A percentile compares a stretch with the other conserved stretches of the same genome.
phyloP scores from a whole-genome alignment of 345 rosid genomes.

The Melaleuca quinquenervia region DNA sequence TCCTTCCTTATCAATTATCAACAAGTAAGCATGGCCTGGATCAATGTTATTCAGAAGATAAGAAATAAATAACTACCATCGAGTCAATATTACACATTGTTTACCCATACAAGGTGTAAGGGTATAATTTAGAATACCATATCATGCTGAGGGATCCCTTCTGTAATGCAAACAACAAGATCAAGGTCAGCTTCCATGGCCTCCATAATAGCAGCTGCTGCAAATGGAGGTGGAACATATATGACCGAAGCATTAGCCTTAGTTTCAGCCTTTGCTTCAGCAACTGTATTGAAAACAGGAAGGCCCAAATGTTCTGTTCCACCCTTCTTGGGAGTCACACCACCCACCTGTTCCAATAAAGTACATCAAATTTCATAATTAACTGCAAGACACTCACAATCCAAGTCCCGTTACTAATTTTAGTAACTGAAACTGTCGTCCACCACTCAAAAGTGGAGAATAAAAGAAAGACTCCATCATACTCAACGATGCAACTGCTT shows the following conservation, averaged over 20 bases:
- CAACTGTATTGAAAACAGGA: conserved; percentile 85
- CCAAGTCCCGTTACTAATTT: not conserved
- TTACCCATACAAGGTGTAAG: not conserved
- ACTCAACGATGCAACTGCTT: not conserved
- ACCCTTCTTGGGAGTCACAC: conserved; percentile 97
- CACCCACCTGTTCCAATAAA: conserved; percentile 54
- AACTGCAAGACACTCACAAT: not conserved
- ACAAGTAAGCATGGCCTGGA: not conserved
- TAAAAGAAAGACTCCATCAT: not conserved
- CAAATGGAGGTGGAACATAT: conserved; percentile 95
- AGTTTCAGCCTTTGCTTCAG: conserved; percentile 92
- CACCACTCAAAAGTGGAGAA: not conserved
- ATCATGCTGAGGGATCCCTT: conserved; percentile 96
- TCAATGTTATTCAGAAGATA: too few relatives aligned
- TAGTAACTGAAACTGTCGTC: not conserved
- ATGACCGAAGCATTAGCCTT: conserved; percentile 93
- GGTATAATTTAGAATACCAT: conserved; percentile 39
- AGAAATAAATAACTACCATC: not conserved
- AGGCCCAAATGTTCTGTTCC: conserved; percentile 96
- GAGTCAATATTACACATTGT: not conserved
- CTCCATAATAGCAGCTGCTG: conserved; percentile 97
- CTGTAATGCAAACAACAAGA: conserved; percentile 86
- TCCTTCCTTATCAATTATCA: not conserved
- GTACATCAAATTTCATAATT: not conserved
- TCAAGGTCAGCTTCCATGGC: conserved; percentile 85